These are phyloP conservation scores for Cladophialophora psammophila DNA, from an alignment of 2,329 filamentous ascomycete genomes.

Conservation along the genomic window DNA sequence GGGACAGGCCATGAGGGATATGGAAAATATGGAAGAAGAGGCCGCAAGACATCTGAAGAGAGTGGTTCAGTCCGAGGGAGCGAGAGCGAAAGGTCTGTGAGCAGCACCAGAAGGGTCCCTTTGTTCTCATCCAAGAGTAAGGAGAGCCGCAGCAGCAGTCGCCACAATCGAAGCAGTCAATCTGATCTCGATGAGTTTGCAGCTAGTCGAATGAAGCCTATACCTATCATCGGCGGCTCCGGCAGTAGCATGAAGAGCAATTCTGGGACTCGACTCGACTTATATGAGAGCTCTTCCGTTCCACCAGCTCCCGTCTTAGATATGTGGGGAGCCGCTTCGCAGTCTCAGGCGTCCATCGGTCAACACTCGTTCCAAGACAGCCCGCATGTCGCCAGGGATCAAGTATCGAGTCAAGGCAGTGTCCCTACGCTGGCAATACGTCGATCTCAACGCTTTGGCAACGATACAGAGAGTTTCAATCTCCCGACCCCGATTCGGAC, in stretches of 20 bases:
- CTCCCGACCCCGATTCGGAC: conserved; percentile 39
- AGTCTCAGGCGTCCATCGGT: conserved; percentile 41
- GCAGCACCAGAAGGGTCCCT: conserved; percentile 48
- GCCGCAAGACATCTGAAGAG: conserved; percentile 52
- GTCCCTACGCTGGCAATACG: conserved; percentile 35
- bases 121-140: conserved; percentile 49
- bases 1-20: conserved; percentile 88
- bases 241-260: conserved; percentile 44
- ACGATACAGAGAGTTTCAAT: conserved; percentile 31
- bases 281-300: conserved; percentile 48
- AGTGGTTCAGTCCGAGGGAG: conserved; percentile 45
- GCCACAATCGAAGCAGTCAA: conserved; percentile 43
- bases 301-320: conserved; percentile 42
- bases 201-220: conserved; percentile 55
- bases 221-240: conserved; percentile 57
- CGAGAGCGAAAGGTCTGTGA: conserved; percentile 50
- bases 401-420: neutral
- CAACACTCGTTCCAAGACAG: conserved; percentile 45
- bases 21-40: conserved; percentile 56
- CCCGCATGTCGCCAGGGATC: conserved; percentile 5
- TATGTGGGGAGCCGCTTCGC: conserved; percentile 38
- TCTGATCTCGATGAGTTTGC: conserved; percentile 58
- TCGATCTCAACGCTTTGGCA: conserved; percentile 38
- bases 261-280: conserved; percentile 50
- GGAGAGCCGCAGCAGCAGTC: conserved; percentile 50